Percentiles rank a stretch among this genome's conserved stretches.
Evolutionary conservation across 2,329 filamentous ascomycete species (phyloP).

Genomic region (Colletotrichum chlorophyti): DNA sequence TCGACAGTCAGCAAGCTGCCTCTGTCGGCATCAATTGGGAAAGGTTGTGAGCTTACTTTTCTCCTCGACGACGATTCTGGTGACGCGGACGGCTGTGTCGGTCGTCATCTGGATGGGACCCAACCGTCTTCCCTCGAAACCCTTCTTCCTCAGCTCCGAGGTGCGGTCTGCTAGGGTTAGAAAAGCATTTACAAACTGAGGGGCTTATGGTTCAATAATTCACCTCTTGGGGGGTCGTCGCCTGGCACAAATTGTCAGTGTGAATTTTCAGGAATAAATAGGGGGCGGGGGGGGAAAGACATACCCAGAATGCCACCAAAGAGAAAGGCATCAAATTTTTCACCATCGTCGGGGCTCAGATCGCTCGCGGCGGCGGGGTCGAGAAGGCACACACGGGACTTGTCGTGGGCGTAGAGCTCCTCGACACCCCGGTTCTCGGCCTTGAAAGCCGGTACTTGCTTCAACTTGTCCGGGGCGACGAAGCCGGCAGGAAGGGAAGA

Average conservation of each 20-base stretch:
- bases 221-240: slow-evolving; percentile 93
- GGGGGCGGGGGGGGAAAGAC: slow-evolving; percentile 31
- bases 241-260: slow-evolving; percentile 57
- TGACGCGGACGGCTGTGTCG: slow-evolving; percentile 94
- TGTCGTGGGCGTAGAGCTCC: slow-evolving; percentile 76
- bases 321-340: slow-evolving; percentile 86
- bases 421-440: slow-evolving; percentile 83
- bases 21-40: neutral
- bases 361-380: slow-evolving; percentile 87
- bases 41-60: slow-evolving; percentile 63
- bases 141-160: slow-evolving; percentile 93
- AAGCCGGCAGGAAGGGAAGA: slow-evolving; percentile 79
- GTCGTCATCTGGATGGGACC: slow-evolving; percentile 98
- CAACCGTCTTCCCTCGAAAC: slow-evolving; percentile 84
- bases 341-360: slow-evolving; percentile 81
- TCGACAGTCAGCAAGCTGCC: too few species aligned
- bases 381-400: slow-evolving; percentile 83
- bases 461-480: slow-evolving; percentile 66
- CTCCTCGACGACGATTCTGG: slow-evolving; percentile 85
- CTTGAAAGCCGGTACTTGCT: slow-evolving; percentile 66
- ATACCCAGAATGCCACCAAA: slow-evolving; percentile 95
- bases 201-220: too few species aligned
- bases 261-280: slow-evolving; percentile 5
- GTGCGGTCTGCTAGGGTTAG: slow-evolving; percentile 74
- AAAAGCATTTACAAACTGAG: neutral